Evolutionary conservation across 2,329 filamentous ascomycete species (phyloP).

Genomic region (Elsinoe batatas): DNA sequence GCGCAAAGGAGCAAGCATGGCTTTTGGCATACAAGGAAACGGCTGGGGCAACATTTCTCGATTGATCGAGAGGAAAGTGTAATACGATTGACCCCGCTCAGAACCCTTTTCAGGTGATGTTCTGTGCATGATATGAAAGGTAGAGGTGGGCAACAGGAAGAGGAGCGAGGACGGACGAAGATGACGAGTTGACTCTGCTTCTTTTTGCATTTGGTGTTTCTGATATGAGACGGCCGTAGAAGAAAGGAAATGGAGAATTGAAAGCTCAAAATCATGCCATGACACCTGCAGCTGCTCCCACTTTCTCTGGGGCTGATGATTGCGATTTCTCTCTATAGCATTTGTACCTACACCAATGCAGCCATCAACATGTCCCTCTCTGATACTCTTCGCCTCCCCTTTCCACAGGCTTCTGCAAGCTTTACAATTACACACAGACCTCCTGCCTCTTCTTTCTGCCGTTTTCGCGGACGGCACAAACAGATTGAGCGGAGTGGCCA

Average conservation of each 20-base stretch:
- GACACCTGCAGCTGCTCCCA: neutral
- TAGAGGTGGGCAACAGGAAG: neutral
- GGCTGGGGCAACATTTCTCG: neutral
- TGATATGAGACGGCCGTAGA: constrained; percentile 9
- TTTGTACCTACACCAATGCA: constrained; percentile 2
- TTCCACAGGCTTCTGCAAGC: neutral
- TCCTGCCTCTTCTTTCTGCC: neutral
- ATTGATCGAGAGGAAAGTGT: neutral
- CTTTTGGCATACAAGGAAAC: constrained; percentile 8
- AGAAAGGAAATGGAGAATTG: constrained; percentile 9
- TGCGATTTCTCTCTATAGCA: constrained; percentile 13
- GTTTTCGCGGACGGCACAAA: neutral
- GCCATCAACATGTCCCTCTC: neutral
- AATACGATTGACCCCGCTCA: constrained; percentile 3
- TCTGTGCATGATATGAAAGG: neutral
- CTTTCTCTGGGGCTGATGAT: neutral
- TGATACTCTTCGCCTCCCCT: neutral
- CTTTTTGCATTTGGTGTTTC: constrained; percentile 7
- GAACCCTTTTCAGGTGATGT: neutral
- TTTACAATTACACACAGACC: constrained; percentile 5
- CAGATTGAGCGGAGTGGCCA: neutral
- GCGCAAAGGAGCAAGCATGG: constrained; percentile 1
- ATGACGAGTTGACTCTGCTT: constrained; percentile 2
- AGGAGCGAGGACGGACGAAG: neutral
- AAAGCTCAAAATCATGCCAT: neutral